Evolutionary conservation across 2,329 filamentous ascomycete genomes (phyloP).

Genomic region (Arthrobotrys iridis): DNA sequence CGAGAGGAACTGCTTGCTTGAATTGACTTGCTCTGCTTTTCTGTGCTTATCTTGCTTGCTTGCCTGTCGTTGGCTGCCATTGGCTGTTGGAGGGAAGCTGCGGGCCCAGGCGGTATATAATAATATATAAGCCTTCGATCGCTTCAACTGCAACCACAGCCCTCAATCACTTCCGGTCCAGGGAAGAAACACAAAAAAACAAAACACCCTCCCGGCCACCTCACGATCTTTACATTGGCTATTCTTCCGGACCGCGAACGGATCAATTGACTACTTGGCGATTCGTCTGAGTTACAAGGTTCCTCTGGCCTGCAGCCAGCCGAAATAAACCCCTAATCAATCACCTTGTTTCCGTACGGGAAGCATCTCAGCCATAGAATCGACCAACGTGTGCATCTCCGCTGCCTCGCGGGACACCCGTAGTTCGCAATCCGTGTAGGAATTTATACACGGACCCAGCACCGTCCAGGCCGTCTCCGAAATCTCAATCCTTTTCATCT

Average conservation of each 20-base stretch:
- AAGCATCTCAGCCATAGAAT: constrained; percentile 37
- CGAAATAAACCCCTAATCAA: constrained; percentile 36
- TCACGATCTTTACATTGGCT: background rate
- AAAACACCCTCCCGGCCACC: background rate
- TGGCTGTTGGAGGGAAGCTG: constrained; percentile 4
- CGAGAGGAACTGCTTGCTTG: background rate
- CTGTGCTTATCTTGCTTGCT: constrained; percentile 1
- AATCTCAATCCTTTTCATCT: background rate
- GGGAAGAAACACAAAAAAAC: too few relatives aligned
- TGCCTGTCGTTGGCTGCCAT: background rate
- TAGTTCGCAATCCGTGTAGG: background rate
- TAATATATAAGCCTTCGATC: background rate
- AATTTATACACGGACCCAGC: constrained; percentile 22
- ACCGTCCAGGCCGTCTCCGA: constrained; percentile 11
- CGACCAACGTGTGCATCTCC: constrained; percentile 40
- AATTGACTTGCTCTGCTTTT: too few relatives aligned
- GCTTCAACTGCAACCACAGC: background rate
- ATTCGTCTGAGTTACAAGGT: background rate
- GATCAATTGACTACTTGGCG: constrained; percentile 27
- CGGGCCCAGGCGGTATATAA: constrained; percentile 10
- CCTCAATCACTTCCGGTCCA: background rate
- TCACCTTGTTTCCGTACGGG: background rate
- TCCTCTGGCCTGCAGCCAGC: constrained; percentile 39
- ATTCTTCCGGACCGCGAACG: background rate
- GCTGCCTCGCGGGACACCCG: constrained; percentile 15